phyloP scores from a whole-genome alignment of 805 yeast genomes.

The Komagataella populi region DNA sequence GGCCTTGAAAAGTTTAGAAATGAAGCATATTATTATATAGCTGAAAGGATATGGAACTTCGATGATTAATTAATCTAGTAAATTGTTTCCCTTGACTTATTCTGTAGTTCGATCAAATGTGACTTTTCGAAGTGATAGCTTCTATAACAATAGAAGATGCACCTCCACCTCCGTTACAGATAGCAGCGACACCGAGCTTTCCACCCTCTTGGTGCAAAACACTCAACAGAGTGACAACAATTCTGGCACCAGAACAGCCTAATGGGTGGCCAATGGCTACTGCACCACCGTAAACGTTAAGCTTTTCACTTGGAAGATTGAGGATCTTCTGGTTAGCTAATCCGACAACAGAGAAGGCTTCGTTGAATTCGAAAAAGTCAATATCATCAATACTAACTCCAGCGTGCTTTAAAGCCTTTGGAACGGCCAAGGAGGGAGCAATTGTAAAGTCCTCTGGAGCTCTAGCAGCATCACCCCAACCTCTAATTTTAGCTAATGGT shows the following conservation, averaged over 20 bases:
- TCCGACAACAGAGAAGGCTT: conserved; percentile 96
- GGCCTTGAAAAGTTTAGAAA: neutral
- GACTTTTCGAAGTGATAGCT: neutral
- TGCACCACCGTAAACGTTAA: conserved; percentile 91
- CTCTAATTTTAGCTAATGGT: conserved; percentile 80
- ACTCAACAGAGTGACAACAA: conserved; percentile 73
- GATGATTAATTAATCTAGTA: conserved; percentile 14
- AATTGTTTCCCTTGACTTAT: conserved; percentile 1
- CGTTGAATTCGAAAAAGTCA: conserved; percentile 91
- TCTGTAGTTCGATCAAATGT: neutral
- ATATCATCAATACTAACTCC: conserved; percentile 48
- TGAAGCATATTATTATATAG: neutral
- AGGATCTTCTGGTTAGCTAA: conserved; percentile 72
- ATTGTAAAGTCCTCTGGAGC: conserved; percentile 91
- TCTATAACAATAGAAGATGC: conserved; percentile 84
- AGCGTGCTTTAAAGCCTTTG: conserved; percentile 90
- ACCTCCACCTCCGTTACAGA: conserved; percentile 99
- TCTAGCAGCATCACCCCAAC: conserved; percentile 99
- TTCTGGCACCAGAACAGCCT: conserved; percentile 94
- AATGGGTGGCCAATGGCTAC: conserved; percentile 93
- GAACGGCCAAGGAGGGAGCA: conserved; percentile 90
- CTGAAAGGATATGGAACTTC: neutral
- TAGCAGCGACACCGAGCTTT: conserved; percentile 86
- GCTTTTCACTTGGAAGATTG: conserved; percentile 46
- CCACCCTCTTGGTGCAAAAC: conserved; percentile 78